Conservation (phyloP, 2,329 filamentous ascomycete species). For the Annulohypoxylon truncatum region DNA sequence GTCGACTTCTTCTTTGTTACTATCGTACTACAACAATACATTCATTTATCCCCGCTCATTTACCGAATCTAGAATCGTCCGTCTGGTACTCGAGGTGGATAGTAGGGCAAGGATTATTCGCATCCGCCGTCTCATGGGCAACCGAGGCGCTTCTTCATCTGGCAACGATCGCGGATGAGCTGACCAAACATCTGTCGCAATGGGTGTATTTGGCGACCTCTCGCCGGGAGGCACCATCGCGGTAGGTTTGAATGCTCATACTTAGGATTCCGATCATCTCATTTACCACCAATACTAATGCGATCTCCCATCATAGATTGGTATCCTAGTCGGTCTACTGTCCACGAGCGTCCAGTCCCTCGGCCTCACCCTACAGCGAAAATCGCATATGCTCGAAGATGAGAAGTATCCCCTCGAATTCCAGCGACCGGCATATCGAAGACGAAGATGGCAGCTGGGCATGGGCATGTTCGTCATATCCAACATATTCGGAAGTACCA, state of each 20-base stretch:
- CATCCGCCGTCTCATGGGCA: conserved; percentile 40
- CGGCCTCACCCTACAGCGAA: conserved; percentile 94
- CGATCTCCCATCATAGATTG: conserved; percentile 68
- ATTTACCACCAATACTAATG: conserved; percentile 12
- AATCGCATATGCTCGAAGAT: conserved; percentile 98
- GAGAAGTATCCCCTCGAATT: conserved; percentile 84
- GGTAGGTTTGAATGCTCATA: conserved; percentile 39
- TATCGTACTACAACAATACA: conserved; percentile 1
- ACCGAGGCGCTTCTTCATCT: conserved; percentile 37
- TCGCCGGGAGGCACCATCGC: conserved; percentile 74
- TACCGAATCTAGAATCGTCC: conserved; percentile 4
- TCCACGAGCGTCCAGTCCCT: conserved; percentile 96
- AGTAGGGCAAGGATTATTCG: conserved; percentile 6
- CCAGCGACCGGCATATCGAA: conserved; percentile 86
- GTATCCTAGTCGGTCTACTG: conserved; percentile 90
- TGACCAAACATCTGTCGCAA: conserved; percentile 59
- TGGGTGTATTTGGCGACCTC: conserved; percentile 80
- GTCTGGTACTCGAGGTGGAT: conserved; percentile 8
- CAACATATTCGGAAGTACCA: conserved; percentile 93
- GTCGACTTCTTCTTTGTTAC: not conserved
- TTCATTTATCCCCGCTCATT: conserved; percentile 6
- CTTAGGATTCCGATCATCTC: not conserved
- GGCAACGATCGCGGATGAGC: conserved; percentile 58
- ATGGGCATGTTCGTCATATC: conserved; percentile 98
- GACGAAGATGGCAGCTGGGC: conserved; percentile 94